Conservation (phyloP, 2,329 filamentous ascomycete species). For the Arthrobotrys iridis region DNA sequence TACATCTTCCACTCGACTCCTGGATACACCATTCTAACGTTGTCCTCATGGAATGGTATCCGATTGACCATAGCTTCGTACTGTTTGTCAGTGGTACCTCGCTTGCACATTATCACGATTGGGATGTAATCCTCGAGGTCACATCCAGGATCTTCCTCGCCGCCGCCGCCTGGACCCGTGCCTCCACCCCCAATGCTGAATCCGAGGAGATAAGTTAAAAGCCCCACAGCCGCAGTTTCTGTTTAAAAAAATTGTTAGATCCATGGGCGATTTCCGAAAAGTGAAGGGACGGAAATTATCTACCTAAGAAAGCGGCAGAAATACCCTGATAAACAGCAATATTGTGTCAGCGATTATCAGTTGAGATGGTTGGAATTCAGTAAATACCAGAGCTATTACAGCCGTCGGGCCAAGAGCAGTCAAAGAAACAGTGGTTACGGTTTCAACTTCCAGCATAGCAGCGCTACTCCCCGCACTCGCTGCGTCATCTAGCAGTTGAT, state of each 20-base stretch:
- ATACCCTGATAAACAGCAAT: background rate
- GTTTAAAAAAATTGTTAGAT: background rate
- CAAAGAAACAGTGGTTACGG: background rate
- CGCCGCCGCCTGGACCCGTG: background rate
- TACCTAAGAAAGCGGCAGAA: background rate
- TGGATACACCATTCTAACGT: slow-evolving; percentile 10
- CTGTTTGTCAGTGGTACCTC: slow-evolving; percentile 19
- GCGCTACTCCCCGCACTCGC: background rate
- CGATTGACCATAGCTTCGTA: slow-evolving; percentile 15
- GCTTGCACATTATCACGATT: slow-evolving; percentile 26
- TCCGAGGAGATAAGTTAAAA: slow-evolving; percentile 9
- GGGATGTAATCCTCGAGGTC: background rate
- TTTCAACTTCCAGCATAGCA: slow-evolving; percentile 4
- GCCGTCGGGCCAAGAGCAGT: background rate
- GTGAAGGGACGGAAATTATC: background rate
- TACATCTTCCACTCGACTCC: slow-evolving; percentile 27
- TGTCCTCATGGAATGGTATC: background rate
- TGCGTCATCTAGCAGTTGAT: slow-evolving; percentile 2
- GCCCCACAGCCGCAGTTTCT: slow-evolving; percentile 4
- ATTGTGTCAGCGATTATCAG: background rate
- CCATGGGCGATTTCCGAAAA: background rate
- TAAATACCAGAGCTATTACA: background rate
- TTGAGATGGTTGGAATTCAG: background rate
- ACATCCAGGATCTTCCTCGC: background rate
- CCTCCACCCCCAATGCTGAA: background rate